Evolutionary conservation across 164 flowering plant species (phyloP).

Genomic region (Piper betle): DNA sequence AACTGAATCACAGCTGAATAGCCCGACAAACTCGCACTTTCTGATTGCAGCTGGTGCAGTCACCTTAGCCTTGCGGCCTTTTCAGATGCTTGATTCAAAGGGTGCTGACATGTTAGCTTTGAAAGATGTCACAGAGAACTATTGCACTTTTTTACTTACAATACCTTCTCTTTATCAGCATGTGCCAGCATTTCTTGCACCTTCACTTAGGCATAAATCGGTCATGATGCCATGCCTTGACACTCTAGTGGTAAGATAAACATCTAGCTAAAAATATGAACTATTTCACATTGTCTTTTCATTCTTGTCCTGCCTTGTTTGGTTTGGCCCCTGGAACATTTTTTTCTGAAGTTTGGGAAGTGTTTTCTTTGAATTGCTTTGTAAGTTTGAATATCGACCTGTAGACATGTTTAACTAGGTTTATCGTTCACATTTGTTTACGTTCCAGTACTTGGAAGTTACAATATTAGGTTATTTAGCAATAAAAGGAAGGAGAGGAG

Average conservation of each 20-base stretch:
- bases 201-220: slow-evolving; percentile 75
- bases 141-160: slow-evolving; percentile 49
- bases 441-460: no score
- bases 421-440: no score
- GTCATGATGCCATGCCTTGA: slow-evolving; percentile 56
- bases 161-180: slow-evolving; percentile 72
- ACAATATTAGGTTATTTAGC: no score
- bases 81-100: slow-evolving; percentile 26
- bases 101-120: slow-evolving; percentile 16
- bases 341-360: no score
- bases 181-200: slow-evolving; percentile 57
- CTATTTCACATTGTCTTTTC: background rate
- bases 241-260: slow-evolving; percentile 56
- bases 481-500: no score
- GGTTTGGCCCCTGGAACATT: background rate
- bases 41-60: slow-evolving; percentile 77
- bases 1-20: slow-evolving; percentile 12
- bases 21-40: slow-evolving; percentile 42
- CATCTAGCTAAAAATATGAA: background rate
- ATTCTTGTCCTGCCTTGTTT: background rate
- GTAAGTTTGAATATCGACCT: no score
- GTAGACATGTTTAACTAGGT: no score
- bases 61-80: slow-evolving; percentile 75
- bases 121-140: slow-evolving; percentile 41
- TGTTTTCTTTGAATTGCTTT: no score